These are phyloP conservation scores for Scutellaria galericulata DNA, from an alignment of 257 asterid genomes.

Conservation along the genomic window DNA sequence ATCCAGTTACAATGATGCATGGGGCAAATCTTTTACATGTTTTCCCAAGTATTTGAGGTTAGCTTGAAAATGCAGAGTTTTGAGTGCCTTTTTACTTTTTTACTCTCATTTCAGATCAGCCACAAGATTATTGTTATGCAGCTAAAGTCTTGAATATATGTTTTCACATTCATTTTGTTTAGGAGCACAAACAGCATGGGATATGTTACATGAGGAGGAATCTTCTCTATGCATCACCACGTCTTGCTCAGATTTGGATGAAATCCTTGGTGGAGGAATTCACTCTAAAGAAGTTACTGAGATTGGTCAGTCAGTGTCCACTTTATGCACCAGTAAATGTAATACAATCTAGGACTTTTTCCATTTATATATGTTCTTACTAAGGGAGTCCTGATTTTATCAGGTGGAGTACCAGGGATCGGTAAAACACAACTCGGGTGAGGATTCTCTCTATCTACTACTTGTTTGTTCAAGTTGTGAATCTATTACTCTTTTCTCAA, in stretches of 20 bases:
- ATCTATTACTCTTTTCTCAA: slow-evolving; percentile 23
- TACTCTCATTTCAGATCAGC: slow-evolving; percentile 9
- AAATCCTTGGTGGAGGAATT: slow-evolving; percentile 90
- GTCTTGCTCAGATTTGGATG: slow-evolving; percentile 82
- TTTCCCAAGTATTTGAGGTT: neutral
- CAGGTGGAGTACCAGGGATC: slow-evolving; percentile 98
- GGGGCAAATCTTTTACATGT: neutral
- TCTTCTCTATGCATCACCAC: slow-evolving; percentile 71
- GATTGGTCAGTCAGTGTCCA: slow-evolving; percentile 62
- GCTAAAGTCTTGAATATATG: slow-evolving; percentile 8
- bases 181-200: slow-evolving; percentile 98
- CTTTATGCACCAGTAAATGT: slow-evolving; percentile 2
- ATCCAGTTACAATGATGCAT: neutral
- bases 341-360: neutral
- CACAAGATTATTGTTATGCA: neutral
- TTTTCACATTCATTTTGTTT: slow-evolving; percentile 21
- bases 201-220: slow-evolving; percentile 86
- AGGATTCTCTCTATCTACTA: slow-evolving; percentile 31
- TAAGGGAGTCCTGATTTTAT: slow-evolving; percentile 32
- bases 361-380: slow-evolving; percentile 32
- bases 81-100: neutral
- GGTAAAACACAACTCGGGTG: slow-evolving; percentile 98
- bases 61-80: slow-evolving; percentile 1
- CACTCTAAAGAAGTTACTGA: slow-evolving; percentile 91
- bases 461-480: slow-evolving; percentile 28